phyloP scores from a whole-genome alignment of 768 basidiomycete species.

The Boletus edulis region DNA sequence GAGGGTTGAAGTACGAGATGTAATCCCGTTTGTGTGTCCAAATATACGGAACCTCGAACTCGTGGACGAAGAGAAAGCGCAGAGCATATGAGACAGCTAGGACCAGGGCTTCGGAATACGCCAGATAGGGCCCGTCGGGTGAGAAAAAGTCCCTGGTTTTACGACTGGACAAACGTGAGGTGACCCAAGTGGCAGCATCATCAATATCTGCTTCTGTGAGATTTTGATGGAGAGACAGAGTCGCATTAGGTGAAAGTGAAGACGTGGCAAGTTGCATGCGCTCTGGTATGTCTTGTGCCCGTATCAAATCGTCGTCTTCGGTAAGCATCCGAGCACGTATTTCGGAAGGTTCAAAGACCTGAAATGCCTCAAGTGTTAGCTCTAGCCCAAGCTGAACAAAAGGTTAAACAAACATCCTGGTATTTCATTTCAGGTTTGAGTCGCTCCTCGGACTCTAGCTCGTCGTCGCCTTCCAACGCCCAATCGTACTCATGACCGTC shows the following conservation, averaged over 20 bases:
- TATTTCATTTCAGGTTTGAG: slow-evolving; percentile 77
- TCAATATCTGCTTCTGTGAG: slow-evolving; percentile 72
- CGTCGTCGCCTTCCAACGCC: slow-evolving; percentile 84
- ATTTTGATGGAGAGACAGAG: slow-evolving; percentile 56
- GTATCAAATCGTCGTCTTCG: slow-evolving; percentile 91
- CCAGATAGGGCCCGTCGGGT: slow-evolving; percentile 54
- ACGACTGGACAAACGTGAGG: slow-evolving; percentile 66
- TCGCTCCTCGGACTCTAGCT: slow-evolving; percentile 40
- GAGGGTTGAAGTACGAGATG: slow-evolving; percentile 76
- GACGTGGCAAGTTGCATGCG: slow-evolving; percentile 91
- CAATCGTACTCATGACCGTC: slow-evolving; percentile 96
- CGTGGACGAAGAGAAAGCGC: slow-evolving; percentile 78
- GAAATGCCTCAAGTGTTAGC: slow-evolving; percentile 9
- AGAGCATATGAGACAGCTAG: slow-evolving; percentile 78
- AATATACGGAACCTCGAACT: slow-evolving; percentile 93
- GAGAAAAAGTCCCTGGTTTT: slow-evolving; percentile 76
- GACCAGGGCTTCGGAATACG: slow-evolving; percentile 67
- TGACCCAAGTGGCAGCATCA: slow-evolving; percentile 87
- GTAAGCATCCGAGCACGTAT: slow-evolving; percentile 87
- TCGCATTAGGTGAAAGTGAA: slow-evolving; percentile 68
- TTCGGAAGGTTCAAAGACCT: slow-evolving; percentile 99
- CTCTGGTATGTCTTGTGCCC: slow-evolving; percentile 88
- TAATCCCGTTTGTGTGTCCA: slow-evolving; percentile 93
- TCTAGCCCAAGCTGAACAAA: slow-evolving; percentile 1
- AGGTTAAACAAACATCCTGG: slow-evolving; percentile 59